A percentile compares a stretch with the other conserved stretches of the same genome.
phyloP scores from a whole-genome alignment of 106 monocot genomes.

The Amphibolis antarctica region DNA sequence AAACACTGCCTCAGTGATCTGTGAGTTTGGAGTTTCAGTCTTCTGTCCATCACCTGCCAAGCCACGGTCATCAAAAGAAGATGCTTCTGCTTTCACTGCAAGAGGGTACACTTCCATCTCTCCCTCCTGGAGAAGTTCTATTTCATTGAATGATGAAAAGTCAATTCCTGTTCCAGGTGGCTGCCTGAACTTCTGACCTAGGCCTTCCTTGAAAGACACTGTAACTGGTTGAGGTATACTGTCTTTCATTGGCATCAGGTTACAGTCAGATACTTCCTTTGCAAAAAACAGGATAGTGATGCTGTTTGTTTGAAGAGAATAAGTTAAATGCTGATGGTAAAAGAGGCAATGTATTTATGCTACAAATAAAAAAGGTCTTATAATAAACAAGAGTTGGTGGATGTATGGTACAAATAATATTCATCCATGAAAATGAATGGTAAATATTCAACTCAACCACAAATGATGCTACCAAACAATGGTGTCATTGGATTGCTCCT shows the following conservation, averaged over 20 bases:
- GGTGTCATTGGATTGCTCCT: too few species aligned
- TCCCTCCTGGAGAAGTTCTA: constrained; percentile 31
- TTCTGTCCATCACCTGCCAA: constrained; percentile 14
- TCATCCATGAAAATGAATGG: too few species aligned
- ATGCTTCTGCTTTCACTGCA: constrained; percentile 52
- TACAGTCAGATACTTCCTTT: constrained; percentile 44
- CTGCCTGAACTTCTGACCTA: constrained; percentile 62
- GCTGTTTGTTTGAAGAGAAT: constrained; percentile 17
- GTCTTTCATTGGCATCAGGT: constrained; percentile 26
- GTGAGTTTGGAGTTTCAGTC: constrained; percentile 30
- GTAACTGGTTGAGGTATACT: constrained; percentile 31
- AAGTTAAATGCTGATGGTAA: not conserved
- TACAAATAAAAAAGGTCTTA: too few species aligned
- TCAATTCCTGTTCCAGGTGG: constrained; percentile 49
- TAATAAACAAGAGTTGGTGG: too few species aligned
- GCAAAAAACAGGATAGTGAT: constrained; percentile 61
- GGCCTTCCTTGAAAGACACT: constrained; percentile 39
- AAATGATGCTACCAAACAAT: too few species aligned
- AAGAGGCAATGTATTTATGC: not conserved
- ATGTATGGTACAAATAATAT: too few species aligned
- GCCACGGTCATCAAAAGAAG: constrained; percentile 13
- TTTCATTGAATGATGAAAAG: constrained; percentile 38
- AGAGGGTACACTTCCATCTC: constrained; percentile 43
- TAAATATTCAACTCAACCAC: too few species aligned
- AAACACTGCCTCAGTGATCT: constrained; percentile 58